phyloP scores from a whole-genome alignment of 2,329 filamentous ascomycete species.

The Raffaelea albimanens region DNA sequence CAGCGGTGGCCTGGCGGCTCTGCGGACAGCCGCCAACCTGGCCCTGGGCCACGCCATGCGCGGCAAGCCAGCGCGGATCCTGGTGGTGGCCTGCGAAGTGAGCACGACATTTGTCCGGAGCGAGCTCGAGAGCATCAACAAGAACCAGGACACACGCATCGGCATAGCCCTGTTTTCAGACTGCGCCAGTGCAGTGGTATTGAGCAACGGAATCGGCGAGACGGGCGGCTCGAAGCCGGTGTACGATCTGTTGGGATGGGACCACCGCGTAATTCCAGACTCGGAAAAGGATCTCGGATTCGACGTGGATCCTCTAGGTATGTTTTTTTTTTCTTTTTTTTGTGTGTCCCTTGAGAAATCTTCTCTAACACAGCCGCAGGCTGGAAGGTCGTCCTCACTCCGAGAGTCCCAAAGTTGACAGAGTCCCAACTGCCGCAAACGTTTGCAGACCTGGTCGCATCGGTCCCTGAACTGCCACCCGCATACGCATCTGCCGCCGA shows the following conservation, averaged over 20 bases:
- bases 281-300: slow-evolving; percentile 56
- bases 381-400: slow-evolving; percentile 59
- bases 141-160: slow-evolving; percentile 52
- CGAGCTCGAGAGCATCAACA: slow-evolving; percentile 54
- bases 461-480: slow-evolving; percentile 31
- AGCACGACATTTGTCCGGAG: slow-evolving; percentile 52
- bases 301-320: slow-evolving; percentile 52
- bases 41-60: slow-evolving; percentile 53
- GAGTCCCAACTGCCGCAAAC: slow-evolving; percentile 39
- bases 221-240: slow-evolving; percentile 25
- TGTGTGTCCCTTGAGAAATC: no score
- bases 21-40: slow-evolving; percentile 57
- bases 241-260: slow-evolving; percentile 57
- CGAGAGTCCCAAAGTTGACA: slow-evolving; percentile 49
- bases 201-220: slow-evolving; percentile 53
- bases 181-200: slow-evolving; percentile 54
- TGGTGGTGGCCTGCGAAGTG: slow-evolving; percentile 57
- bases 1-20: slow-evolving; percentile 50
- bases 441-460: slow-evolving; percentile 44
- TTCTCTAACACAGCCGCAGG: slow-evolving; percentile 22
- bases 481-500: slow-evolving; percentile 38
- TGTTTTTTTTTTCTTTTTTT: slow-evolving; percentile 10
- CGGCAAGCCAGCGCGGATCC: slow-evolving; percentile 48
- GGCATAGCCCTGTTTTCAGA: slow-evolving; percentile 61
- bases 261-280: slow-evolving; percentile 51